phyloP scores from a whole-genome alignment of 208 protist genomes.

The Strigomonas culicis region DNA sequence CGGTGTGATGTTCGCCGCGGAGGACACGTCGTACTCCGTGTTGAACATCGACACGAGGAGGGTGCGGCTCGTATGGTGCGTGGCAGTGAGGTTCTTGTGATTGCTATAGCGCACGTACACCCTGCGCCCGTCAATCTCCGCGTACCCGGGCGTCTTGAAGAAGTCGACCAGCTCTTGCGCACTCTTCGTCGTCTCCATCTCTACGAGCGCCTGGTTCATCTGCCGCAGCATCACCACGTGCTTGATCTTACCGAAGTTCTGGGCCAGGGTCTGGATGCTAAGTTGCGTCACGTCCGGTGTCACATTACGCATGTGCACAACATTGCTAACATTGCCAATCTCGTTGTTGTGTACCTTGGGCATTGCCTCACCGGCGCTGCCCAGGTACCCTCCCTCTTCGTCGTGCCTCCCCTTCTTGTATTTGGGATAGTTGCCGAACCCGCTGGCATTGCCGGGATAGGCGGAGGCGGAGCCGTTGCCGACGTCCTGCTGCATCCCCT shows the following conservation, averaged over 20 bases:
- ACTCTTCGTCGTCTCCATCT: constrained; percentile 87
- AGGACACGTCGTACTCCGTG: constrained; percentile 88
- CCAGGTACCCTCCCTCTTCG: neutral
- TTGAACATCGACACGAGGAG: constrained; percentile 93
- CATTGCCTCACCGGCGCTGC: neutral
- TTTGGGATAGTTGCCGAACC: neutral
- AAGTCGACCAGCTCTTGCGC: constrained; percentile 90
- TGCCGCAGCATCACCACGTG: constrained; percentile 93
- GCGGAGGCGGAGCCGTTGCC: neutral
- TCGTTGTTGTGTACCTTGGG: constrained; percentile 75
- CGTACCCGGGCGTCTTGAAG: constrained; percentile 81
- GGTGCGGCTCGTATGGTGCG: constrained; percentile 82
- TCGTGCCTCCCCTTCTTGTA: neutral
- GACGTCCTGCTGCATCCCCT: constrained; percentile 2
- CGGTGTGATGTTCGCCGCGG: constrained; percentile 78
- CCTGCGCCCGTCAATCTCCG: constrained; percentile 86
- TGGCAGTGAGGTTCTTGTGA: constrained; percentile 86
- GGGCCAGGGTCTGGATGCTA: constrained; percentile 81
- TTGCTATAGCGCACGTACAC: constrained; percentile 92
- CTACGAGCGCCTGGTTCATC: constrained; percentile 91
- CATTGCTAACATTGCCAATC: constrained; percentile 76
- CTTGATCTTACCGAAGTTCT: constrained; percentile 88
- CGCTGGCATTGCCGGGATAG: neutral
- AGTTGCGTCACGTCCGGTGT: constrained; percentile 89
- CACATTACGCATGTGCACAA: constrained; percentile 91